A percentile compares a stretch with the other conserved stretches of the same genome.
Conservation (phyloP, 1,284 basidiomycete genomes). For the Ganoderma lucidum region DNA sequence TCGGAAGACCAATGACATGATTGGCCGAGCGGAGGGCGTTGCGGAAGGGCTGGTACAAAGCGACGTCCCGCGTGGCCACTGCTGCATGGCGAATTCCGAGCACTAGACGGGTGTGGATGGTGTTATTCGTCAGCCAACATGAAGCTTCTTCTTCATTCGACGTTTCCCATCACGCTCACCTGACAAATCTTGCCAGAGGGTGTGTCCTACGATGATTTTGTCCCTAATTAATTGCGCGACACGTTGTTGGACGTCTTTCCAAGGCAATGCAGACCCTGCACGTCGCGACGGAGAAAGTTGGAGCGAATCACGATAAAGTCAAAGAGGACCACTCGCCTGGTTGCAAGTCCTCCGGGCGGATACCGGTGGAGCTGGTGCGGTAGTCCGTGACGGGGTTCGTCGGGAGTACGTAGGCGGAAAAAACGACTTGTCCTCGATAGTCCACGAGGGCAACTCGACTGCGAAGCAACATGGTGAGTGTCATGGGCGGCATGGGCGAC, state of each 20-base stretch:
- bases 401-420: slow-evolving; percentile 71
- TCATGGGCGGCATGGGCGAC: slow-evolving; percentile 21
- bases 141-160: slow-evolving; percentile 3
- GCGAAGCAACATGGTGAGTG: slow-evolving; percentile 28
- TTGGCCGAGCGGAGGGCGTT: slow-evolving; percentile 70
- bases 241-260: slow-evolving; percentile 66
- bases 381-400: slow-evolving; percentile 79
- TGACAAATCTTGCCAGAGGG: slow-evolving; percentile 81
- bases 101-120: slow-evolving; percentile 50
- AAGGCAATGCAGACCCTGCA: slow-evolving; percentile 58
- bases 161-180: slow-evolving; percentile 49
- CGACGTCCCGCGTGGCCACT: slow-evolving; percentile 82
- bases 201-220: slow-evolving; percentile 76
- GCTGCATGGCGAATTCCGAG: slow-evolving; percentile 84
- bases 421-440: slow-evolving; percentile 62
- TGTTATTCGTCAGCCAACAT: slow-evolving; percentile 8
- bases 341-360: slow-evolving; percentile 60
- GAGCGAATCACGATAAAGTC: neutral
- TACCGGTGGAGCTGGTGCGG: slow-evolving; percentile 75
- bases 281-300: slow-evolving; percentile 14
- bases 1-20: slow-evolving; percentile 75
- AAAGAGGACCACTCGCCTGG: slow-evolving; percentile 31
- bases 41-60: slow-evolving; percentile 81
- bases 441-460: slow-evolving; percentile 73
- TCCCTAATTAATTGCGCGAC: slow-evolving; percentile 70